Evolutionary conservation across 306 rosid species (phyloP).

Genomic region (Erythrophleum fordii): DNA sequence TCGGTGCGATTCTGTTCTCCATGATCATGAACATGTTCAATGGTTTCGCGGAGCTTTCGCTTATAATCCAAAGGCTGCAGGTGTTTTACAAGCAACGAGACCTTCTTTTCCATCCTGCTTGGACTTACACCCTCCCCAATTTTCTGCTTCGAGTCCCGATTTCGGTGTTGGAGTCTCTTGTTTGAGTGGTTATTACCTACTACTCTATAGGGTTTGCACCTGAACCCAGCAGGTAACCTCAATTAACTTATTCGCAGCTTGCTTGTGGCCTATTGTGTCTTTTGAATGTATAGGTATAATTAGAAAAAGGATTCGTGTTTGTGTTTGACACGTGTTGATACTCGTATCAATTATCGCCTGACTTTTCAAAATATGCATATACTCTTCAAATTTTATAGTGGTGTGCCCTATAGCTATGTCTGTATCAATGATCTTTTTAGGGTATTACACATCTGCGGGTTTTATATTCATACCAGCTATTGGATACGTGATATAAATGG

Average conservation of each 20-base stretch:
- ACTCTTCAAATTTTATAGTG: too few species aligned
- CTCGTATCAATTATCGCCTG: too few species aligned
- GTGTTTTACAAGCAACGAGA: constrained; percentile 93
- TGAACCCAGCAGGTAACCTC: constrained; percentile 58
- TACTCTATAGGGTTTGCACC: constrained; percentile 73
- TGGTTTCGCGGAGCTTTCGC: constrained; percentile 72
- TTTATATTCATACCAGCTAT: too few species aligned
- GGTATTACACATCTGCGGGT: too few species aligned
- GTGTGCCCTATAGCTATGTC: too few species aligned
- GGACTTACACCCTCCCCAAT: constrained; percentile 88
- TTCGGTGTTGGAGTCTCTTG: constrained; percentile 60
- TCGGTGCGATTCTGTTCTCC: constrained; percentile 72
- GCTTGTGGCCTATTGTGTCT: not conserved
- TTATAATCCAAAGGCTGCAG: constrained; percentile 82
- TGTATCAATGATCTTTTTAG: not conserved
- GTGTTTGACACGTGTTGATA: too few species aligned
- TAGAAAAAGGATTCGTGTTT: too few species aligned
- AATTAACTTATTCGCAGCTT: not conserved
- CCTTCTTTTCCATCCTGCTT: constrained; percentile 86
- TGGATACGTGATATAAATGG: too few species aligned
- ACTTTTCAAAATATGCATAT: too few species aligned
- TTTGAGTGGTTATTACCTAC: constrained; percentile 65
- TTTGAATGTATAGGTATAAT: not conserved
- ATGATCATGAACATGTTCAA: constrained; percentile 77
- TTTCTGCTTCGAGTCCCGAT: constrained; percentile 67